Base-by-base conservation (phyloP, 805 yeast species). In the Wickerhamomyces chambardii region DNA sequence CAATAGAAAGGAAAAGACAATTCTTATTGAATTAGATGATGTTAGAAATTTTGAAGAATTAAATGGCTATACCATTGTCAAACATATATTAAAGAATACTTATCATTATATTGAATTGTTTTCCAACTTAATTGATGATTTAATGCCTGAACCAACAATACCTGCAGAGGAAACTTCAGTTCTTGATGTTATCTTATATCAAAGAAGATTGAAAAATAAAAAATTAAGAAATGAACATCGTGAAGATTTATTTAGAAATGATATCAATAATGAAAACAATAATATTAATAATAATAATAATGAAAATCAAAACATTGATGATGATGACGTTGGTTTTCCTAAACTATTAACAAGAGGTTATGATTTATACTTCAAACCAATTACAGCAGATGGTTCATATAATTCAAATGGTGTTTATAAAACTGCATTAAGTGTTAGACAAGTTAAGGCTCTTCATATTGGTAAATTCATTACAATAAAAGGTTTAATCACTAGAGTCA, bases 401-500 rank as follows among this genome's bases (percentile, higher is more conserved):
- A 51, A 30, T 56, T 63, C 39, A 44, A 59, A 25, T 52, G 12
- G 6, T 8, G n/a, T 24, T 6, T 11, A 24, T 6, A 63, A 28
- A 46, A 48, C 35, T 10, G n/a, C n/a, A n/a, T 61, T 85, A 37
- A 83, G 96, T 3, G 97, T 92, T 6, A 76, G 99, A 58, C 89
- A 87, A 44, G 80, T 92, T 39, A 81, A 78, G 53, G 97, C 97
- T 42, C 63, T 68, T 28, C 78, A 75, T 44, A 68, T 92, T 34
- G 99, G 99, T 33, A 78, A 82, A 48, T 72, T 84, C 42, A 83
- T 92, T 49, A 89, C 96, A 1, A 83, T 89, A 4, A 68, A 95
- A 43, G 99, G 98, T 37, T 89, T 92, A 45, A 86, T 90, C 34
- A 92, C 97, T 8, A 70, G 98, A 45, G 95, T 89, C 5, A 81